Evolutionary conservation across 768 basidiomycete species (phyloP), one percentile per base, ranked within the genome.

Genomic region (Asterophora lycoperdoides): DNA sequence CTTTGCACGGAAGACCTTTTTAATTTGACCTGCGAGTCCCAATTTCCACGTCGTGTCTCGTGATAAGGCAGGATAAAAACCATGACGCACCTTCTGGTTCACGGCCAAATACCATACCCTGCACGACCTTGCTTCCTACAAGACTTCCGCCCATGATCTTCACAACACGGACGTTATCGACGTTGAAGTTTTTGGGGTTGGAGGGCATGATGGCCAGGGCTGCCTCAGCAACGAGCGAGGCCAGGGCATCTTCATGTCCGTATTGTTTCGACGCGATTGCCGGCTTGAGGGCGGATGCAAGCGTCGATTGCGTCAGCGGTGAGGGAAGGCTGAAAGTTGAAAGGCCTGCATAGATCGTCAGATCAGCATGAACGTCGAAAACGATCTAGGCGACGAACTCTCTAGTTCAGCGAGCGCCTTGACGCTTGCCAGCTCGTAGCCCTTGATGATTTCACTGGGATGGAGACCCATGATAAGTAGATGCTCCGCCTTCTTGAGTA

Each of bases 241-340:
- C 76, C 0, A 98, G 78, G 35, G 76, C 73, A 46, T 92, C 88
- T 69, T 98, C 95, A 38, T 83, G 84, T 3, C 95, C 95, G 44
- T 98, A 97, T 64, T 99, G 96, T 67, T 99, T 99, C 28, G 95
- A 89, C 5, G 95, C 94, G 61, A 99, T 92, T 8, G 91, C 84
- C 8, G 96, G 93, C 56, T 85, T 86, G 35, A 99, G 78, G 2
- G 93, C 91, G 9, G 76, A 74, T 19, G 79, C 71, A 5, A 96
- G 85, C 11, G 83, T 75, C 8, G 75, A 65, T n/a, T 73, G 79
- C 4, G 85, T 87, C 23, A 88, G 72, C 0, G 86, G 94, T 32
- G 75, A 79, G 15, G 85, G 86, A 38, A 90, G 77, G 49, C 75
- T 80, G 36, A 77, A 80, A 30, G 76, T 79, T 14, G 89, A 82